Evolutionary conservation across 352 stramenopile genomes (phyloP).

Genomic region (Globisporangium sylvaticum): DNA sequence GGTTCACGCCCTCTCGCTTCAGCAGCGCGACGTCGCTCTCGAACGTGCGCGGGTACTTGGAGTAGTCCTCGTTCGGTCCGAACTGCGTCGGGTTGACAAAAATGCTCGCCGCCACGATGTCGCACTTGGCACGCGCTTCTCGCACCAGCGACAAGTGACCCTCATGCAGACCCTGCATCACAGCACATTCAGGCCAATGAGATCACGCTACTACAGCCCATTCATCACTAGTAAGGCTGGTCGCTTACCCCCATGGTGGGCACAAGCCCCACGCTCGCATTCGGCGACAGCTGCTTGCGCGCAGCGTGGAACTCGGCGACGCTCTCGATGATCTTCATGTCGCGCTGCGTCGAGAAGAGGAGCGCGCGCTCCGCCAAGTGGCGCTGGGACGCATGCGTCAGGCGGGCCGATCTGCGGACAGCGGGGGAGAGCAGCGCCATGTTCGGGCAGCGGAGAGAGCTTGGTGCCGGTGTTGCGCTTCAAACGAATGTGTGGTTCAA

Average conservation of each 20-base stretch:
- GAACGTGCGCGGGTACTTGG: constrained; percentile 96
- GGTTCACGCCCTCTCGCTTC: constrained; percentile 83
- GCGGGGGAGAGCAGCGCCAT: constrained; percentile 1
- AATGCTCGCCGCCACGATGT: constrained; percentile 94
- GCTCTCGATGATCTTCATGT: constrained; percentile 38
- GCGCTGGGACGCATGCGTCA: not conserved
- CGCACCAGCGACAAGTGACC: constrained; percentile 92
- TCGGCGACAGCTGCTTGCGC: constrained; percentile 42
- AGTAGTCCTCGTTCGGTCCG: constrained; percentile 96
- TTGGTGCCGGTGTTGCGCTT: not conserved
- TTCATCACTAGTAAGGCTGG: not conserved
- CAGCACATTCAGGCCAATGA: not conserved
- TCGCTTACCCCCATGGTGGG: constrained; percentile 95
- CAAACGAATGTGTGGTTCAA: not conserved
- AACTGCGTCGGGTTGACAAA: constrained; percentile 99
- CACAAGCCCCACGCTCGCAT: constrained; percentile 92
- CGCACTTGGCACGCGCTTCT: constrained; percentile 87
- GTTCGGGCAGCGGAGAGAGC: not conserved
- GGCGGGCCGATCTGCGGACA: not conserved
- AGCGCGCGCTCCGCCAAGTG: not conserved
- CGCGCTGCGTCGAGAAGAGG: constrained; percentile 8
- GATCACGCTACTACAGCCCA: not conserved
- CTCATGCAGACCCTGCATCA: constrained; percentile 90
- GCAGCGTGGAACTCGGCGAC: constrained; percentile 49
- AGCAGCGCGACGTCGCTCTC: constrained; percentile 91